These are phyloP conservation scores for Pythium aristosporum DNA, from an alignment of 352 stramenopile genomes.

Conservation along the genomic window DNA sequence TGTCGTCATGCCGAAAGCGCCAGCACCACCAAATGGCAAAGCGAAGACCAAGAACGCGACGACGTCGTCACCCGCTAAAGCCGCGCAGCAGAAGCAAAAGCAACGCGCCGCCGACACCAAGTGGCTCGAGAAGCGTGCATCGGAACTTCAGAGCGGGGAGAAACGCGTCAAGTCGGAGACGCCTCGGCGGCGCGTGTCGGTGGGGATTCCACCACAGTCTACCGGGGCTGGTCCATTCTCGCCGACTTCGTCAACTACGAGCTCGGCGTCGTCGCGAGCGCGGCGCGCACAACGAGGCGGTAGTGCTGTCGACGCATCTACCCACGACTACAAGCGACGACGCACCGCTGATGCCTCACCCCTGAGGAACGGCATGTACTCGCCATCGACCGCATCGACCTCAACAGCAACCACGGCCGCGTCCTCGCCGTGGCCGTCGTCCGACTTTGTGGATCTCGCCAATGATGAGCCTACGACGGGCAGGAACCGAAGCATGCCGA, in stretches of 20 bases:
- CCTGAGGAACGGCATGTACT: slow-evolving; percentile 4
- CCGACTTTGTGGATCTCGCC: slow-evolving; percentile 16
- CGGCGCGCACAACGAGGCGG: not conserved
- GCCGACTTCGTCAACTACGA: slow-evolving; percentile 16
- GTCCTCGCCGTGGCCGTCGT: not conserved
- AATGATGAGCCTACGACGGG: slow-evolving; percentile 29
- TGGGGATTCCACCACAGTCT: not conserved
- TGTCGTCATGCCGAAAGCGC: slow-evolving; percentile 23
- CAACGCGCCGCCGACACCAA: not conserved
- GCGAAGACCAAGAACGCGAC: slow-evolving; percentile 4
- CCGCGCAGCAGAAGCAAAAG: slow-evolving; percentile 5
- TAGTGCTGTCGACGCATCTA: not conserved
- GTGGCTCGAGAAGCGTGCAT: slow-evolving; percentile 15
- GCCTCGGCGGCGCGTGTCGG: slow-evolving; percentile 6
- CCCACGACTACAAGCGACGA: slow-evolving; percentile 9
- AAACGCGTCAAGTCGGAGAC: slow-evolving; percentile 14
- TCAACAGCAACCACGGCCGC: not conserved
- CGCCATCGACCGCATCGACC: slow-evolving; percentile 8
- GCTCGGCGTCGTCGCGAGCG: slow-evolving; percentile 3
- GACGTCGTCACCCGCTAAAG: not conserved
- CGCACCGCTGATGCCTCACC: not conserved
- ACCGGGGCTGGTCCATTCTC: slow-evolving; percentile 12
- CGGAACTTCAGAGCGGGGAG: slow-evolving; percentile 9
- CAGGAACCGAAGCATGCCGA: slow-evolving; percentile 56
- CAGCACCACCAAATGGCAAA: slow-evolving; percentile 4